Evolutionary conservation across 2,329 filamentous ascomycete species (phyloP).

Genomic region (Phialocephala sp.): DNA sequence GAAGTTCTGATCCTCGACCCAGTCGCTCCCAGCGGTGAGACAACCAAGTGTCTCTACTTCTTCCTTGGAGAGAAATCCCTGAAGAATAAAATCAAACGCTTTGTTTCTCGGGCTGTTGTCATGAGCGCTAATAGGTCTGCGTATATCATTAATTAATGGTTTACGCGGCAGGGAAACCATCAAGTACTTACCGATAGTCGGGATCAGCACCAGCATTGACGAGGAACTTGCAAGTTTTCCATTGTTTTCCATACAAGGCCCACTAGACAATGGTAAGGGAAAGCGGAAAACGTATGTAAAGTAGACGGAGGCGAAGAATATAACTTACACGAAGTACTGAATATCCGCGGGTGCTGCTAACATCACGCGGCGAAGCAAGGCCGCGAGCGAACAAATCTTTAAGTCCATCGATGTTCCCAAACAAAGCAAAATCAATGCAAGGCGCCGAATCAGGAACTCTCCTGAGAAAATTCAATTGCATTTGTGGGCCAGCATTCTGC

Average conservation of each 20-base stretch:
- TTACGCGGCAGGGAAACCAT: no score
- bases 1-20: constrained; percentile 25
- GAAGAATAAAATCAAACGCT: constrained; percentile 20
- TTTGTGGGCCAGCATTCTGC: constrained; percentile 15
- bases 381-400: constrained; percentile 18
- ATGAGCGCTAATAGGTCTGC: constrained; percentile 13
- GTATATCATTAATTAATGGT: constrained; percentile 1
- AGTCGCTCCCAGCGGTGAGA: constrained; percentile 20
- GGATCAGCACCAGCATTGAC: constrained; percentile 18
- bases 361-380: constrained; percentile 19
- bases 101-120: constrained; percentile 24
- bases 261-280: constrained; percentile 12
- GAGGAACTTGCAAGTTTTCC: constrained; percentile 17
- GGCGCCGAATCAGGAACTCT: constrained; percentile 21
- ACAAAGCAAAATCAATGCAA: constrained; percentile 20
- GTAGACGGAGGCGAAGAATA: no score
- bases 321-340: constrained; percentile 19
- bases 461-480: constrained; percentile 15
- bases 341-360: constrained; percentile 24
- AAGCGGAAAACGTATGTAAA: no score
- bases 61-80: constrained; percentile 16
- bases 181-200: constrained; percentile 16
- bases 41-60: constrained; percentile 12
- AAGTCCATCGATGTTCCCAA: constrained; percentile 23
- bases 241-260: constrained; percentile 23